These are phyloP conservation scores for Melanogaster broomeanus DNA, from an alignment of 768 basidiomycete species.

Conservation along the genomic window DNA sequence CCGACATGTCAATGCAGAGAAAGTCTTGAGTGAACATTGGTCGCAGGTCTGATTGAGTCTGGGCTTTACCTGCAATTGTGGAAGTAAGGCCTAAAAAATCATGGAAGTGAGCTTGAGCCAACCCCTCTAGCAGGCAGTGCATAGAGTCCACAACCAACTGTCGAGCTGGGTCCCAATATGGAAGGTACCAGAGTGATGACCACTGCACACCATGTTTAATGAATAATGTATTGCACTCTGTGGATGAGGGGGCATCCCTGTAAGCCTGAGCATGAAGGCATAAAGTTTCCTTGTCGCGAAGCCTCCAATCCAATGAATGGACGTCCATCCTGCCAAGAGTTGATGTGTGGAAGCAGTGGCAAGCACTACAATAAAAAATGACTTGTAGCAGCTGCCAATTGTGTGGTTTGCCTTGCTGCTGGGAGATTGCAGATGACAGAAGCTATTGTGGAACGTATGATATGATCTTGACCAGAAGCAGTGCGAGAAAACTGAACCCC, in stretches of 20 bases:
- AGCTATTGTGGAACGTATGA: constrained; percentile 6
- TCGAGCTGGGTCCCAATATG: constrained; percentile 23
- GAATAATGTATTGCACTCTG: neutral
- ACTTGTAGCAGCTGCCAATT: no score
- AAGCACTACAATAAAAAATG: constrained; percentile 2
- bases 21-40: neutral
- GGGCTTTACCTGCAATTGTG: no score
- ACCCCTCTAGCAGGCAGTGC: constrained; percentile 20
- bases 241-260: neutral
- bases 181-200: constrained; percentile 3
- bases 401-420: no score
- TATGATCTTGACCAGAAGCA: neutral
- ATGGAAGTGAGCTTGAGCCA: no score
- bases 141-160: constrained; percentile 21
- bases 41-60: no score
- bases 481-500: no score
- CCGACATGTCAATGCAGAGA: neutral
- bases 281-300: neutral
- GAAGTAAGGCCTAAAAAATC: no score
- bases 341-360: no score
- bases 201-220: neutral
- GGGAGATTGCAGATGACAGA: no score
- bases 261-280: neutral
- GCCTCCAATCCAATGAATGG: neutral
- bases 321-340: no score